phyloP scores from a whole-genome alignment of 257 asterid genomes.

The Ilex asprella region DNA sequence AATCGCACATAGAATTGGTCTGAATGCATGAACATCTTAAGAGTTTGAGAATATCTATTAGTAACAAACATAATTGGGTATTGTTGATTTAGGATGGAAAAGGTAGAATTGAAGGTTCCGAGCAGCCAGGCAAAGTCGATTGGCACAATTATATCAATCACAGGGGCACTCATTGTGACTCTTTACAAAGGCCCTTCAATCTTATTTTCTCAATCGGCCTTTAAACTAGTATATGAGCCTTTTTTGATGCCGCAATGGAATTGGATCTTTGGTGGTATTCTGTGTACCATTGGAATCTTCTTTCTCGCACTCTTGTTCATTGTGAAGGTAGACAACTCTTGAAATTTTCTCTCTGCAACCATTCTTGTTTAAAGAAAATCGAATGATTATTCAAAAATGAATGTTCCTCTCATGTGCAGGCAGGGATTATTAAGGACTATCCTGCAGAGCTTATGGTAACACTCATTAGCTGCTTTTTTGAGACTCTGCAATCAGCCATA shows the following conservation, averaged over 20 bases:
- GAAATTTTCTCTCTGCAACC: too few relatives aligned
- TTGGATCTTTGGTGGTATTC: constrained; percentile 48
- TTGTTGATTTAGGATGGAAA: constrained; percentile 44
- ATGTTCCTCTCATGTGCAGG: constrained; percentile 17
- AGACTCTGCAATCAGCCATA: constrained; percentile 34
- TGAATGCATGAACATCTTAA: too few relatives aligned
- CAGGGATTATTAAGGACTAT: constrained; percentile 43
- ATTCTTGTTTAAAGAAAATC: neutral
- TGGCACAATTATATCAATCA: constrained; percentile 44
- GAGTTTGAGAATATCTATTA: too few relatives aligned
- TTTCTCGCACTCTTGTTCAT: constrained; percentile 40
- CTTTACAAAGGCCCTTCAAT: constrained; percentile 48
- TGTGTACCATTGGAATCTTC: constrained; percentile 35
- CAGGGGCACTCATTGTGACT: constrained; percentile 49
- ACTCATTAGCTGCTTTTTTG: constrained; percentile 38
- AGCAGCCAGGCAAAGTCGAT: constrained; percentile 36
- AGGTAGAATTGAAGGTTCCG: constrained; percentile 23
- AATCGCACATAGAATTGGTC: too few relatives aligned
- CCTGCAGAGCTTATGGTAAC: constrained; percentile 11
- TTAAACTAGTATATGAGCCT: constrained; percentile 12
- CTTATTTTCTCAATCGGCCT: constrained; percentile 18
- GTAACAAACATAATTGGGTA: too few relatives aligned
- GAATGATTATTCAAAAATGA: neutral
- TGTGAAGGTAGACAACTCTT: constrained; percentile 31
- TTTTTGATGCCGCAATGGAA: constrained; percentile 22